Evolutionary conservation across 192 early-diverging fungal genomes (phyloP).

Genomic region (Coemansia sp.): DNA sequence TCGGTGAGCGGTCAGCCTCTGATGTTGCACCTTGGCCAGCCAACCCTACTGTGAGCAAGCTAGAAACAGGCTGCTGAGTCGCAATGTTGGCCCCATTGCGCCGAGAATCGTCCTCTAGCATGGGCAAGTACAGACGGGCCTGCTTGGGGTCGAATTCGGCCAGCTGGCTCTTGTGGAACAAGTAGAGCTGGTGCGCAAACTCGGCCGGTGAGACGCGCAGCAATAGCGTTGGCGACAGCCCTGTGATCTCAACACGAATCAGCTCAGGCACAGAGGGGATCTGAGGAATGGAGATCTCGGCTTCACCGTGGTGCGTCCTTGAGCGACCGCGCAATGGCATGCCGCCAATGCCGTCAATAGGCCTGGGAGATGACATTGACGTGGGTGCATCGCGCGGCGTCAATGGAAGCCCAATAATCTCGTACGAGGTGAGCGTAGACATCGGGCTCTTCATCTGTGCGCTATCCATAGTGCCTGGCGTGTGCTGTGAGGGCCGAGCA

Average conservation of each 20-base stretch:
- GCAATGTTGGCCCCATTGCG: conserved; percentile 1
- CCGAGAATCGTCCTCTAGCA: conserved; percentile 7
- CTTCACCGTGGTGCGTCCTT: conserved; percentile 46
- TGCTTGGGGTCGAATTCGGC: conserved; percentile 40
- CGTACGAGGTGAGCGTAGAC: conserved; percentile 29
- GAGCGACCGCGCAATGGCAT: conserved; percentile 45
- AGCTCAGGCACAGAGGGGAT: conserved; percentile 53
- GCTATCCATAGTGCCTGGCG: conserved; percentile 17
- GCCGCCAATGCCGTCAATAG: conserved; percentile 6
- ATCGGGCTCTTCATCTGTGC: conserved; percentile 18
- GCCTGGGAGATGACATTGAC: conserved; percentile 4
- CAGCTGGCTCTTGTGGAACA: conserved; percentile 62
- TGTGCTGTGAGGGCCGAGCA: conserved; percentile 7
- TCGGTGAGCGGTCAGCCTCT: conserved; percentile 10
- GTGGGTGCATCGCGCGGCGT: conserved; percentile 19
- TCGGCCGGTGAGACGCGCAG: conserved; percentile 61
- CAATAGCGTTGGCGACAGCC: conserved; percentile 66
- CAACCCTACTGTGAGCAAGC: conserved; percentile 30
- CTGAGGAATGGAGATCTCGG: conserved; percentile 38
- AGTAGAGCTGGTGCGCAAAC: conserved; percentile 71
- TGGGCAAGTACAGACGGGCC: conserved; percentile 40
- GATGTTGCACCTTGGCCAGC: neutral
- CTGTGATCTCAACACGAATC: conserved; percentile 59
- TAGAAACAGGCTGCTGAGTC: conserved; percentile 17
- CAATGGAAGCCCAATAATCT: conserved; percentile 26